These are phyloP conservation scores for Rhizopus sp. DNA, from an alignment of 371 early-diverging fungal genomes.

Conservation along the genomic window DNA sequence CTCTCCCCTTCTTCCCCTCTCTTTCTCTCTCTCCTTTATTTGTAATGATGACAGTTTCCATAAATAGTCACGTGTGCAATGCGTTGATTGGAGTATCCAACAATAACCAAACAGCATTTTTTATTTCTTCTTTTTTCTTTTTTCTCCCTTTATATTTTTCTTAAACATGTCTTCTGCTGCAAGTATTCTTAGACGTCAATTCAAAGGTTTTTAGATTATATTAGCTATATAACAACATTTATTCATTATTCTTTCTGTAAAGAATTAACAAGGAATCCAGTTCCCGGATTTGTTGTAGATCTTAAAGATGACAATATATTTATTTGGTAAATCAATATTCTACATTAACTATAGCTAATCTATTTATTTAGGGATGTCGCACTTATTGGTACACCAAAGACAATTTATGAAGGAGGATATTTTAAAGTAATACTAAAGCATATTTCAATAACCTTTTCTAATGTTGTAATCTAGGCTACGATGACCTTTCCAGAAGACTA, in stretches of 20 bases:
- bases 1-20: no score
- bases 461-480: constrained; percentile 39
- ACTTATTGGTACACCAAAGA: constrained; percentile 84
- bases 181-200: constrained; percentile 55
- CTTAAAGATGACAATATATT: constrained; percentile 67
- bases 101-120: constrained; percentile 3
- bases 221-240: not conserved
- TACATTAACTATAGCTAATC: not conserved
- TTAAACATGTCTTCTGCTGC: constrained; percentile 46
- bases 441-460: not conserved
- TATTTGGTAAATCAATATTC: constrained; percentile 41
- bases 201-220: constrained; percentile 44
- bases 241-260: not conserved
- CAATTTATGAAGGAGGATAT: constrained; percentile 89
- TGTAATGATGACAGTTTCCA: no score
- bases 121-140: constrained; percentile 10
- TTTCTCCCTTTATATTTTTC: constrained; percentile 4
- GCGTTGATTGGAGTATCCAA: not conserved
- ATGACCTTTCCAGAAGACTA: constrained; percentile 60
- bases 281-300: constrained; percentile 76
- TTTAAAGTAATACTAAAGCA: constrained; percentile 65
- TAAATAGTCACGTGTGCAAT: not conserved
- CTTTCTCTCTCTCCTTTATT: no score
- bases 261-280: constrained; percentile 63
- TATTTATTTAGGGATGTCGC: constrained; percentile 67